Percentiles rank a stretch among this genome's conserved stretches.
Conservation (phyloP, 2,329 filamentous ascomycete genomes). For the Albophoma yamanashiensis region DNA sequence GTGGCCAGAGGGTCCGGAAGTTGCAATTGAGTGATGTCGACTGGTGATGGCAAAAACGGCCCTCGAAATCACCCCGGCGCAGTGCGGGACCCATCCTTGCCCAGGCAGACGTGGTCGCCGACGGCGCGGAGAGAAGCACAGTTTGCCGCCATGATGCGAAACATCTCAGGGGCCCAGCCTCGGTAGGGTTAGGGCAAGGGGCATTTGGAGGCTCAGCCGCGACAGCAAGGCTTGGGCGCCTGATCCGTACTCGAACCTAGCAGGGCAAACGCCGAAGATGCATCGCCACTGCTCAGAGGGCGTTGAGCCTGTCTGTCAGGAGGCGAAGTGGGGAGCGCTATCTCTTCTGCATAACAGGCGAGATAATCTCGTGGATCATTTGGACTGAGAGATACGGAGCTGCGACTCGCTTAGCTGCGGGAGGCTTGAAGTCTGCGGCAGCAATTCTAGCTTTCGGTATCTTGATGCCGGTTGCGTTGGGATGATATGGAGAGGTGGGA, state of each 20-base stretch:
- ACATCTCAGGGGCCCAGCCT: neutral
- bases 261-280: neutral
- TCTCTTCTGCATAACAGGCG: neutral
- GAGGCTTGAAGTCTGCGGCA: neutral
- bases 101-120: neutral
- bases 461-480: neutral
- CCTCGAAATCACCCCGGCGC: neutral
- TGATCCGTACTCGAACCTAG: neutral
- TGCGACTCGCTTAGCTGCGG: neutral
- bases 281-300: neutral
- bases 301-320: neutral
- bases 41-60: constrained; percentile 53
- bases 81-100: neutral
- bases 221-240: neutral
- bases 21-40: constrained; percentile 95
- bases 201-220: neutral
- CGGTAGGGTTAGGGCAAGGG: too few relatives aligned
- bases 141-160: neutral
- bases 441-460: neutral
- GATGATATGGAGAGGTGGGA: neutral
- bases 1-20: constrained; percentile 76
- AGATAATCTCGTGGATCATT: neutral
- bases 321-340: neutral
- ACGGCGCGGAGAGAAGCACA: neutral
- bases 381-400: neutral